A percentile compares a stretch with the other conserved stretches of the same genome.
Conservation (phyloP, 176 grass and related monocot genomes). For the Urochloa ruziziensis region DNA sequence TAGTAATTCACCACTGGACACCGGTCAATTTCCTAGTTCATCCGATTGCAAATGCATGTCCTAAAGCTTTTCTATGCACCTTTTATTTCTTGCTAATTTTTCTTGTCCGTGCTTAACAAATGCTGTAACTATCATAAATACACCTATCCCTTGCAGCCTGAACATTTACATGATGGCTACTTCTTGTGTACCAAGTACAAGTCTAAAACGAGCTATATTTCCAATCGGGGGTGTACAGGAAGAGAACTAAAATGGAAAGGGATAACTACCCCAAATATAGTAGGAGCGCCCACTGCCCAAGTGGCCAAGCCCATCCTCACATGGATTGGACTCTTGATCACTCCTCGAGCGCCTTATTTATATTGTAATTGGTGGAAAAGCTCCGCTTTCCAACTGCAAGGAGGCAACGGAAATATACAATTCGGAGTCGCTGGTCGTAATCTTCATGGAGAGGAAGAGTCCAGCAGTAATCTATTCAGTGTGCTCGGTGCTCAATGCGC, state of each 20-base stretch:
- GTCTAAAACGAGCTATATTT: too few relatives aligned
- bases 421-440: neutral
- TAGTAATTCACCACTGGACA: too few relatives aligned
- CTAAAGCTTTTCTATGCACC: too few relatives aligned
- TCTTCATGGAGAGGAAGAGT: neutral
- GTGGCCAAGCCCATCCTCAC: neutral
- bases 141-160: too few relatives aligned
- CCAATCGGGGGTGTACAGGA: neutral
- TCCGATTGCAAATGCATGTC: too few relatives aligned
- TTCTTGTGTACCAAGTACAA: too few relatives aligned
- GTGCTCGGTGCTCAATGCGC: constrained; percentile 20
- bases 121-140: neutral
- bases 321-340: neutral
- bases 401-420: neutral
- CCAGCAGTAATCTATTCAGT: neutral
- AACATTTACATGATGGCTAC: too few relatives aligned
- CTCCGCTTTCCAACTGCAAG: constrained; percentile 7
- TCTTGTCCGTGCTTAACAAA: neutral
- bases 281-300: neutral
- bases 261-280: neutral
- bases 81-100: too few relatives aligned
- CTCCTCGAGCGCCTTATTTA: neutral
- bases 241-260: neutral
- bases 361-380: neutral
- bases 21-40: neutral